Percentiles rank a stretch among this genome's conserved stretches.
These are phyloP conservation scores for Pleodorina starrii DNA, from an alignment of 139 green algal genomes.

Conservation along the genomic window DNA sequence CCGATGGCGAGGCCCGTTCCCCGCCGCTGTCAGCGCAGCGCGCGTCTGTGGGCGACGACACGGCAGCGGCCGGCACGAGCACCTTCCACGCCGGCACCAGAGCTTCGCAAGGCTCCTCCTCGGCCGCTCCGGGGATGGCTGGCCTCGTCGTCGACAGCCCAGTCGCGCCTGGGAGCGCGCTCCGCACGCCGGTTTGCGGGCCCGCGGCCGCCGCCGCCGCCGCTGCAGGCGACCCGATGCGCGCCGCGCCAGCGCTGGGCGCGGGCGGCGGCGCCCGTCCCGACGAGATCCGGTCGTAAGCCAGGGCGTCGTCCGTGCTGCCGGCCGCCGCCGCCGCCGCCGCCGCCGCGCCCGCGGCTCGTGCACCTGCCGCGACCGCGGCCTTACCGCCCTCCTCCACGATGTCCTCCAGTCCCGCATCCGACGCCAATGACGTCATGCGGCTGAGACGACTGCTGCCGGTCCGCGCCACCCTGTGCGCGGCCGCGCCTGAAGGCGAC, in stretches of 20 bases:
- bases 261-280: slow-evolving; percentile 7
- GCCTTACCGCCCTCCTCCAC: not conserved
- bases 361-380: too few relatives aligned
- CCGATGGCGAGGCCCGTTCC: not conserved
- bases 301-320: not conserved
- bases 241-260: not conserved
- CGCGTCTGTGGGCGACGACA: too few relatives aligned
- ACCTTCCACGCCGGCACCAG: slow-evolving; percentile 46
- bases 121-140: not conserved
- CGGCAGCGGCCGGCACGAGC: not conserved
- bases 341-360: not conserved
- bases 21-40: not conserved
- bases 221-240: slow-evolving; percentile 8
- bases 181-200: not conserved
- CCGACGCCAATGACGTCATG: not conserved
- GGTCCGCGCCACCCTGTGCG: not conserved
- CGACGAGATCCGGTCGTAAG: not conserved
- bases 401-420: slow-evolving; percentile 12
- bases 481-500: not conserved
- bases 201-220: not conserved
- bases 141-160: not conserved
- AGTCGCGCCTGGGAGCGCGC: not conserved
- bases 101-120: not conserved
- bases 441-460: slow-evolving; percentile 35
- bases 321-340: not conserved